Evolutionary conservation across 805 yeast genomes (phyloP).

Genomic region (Maudiozyma barnettii): DNA sequence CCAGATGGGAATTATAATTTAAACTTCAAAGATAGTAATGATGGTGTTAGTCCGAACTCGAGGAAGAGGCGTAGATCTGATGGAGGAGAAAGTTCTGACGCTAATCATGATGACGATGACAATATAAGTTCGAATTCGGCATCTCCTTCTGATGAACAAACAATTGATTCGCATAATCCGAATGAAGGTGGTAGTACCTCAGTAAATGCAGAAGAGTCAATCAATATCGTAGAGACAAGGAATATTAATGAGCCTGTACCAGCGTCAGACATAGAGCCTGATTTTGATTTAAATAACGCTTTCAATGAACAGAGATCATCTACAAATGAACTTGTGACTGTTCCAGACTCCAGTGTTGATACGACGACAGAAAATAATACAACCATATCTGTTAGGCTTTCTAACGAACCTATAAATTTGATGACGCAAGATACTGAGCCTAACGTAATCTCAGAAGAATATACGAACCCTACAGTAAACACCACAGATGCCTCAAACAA

Average conservation of each 20-base stretch:
- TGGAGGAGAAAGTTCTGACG: not conserved
- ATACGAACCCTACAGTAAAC: no score
- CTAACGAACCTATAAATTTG: not conserved
- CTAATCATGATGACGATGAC: not conserved
- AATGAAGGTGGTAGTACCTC: no score
- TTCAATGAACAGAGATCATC: slow-evolving; percentile 4
- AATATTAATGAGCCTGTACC: slow-evolving; percentile 1
- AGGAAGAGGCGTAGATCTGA: not conserved
- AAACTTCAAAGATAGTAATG: not conserved
- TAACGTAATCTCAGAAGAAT: not conserved
- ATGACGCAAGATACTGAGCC: not conserved
- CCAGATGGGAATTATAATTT: not conserved
- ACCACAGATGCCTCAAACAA: no score
- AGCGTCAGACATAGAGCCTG: no score
- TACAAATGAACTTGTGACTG: no score
- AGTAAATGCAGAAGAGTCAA: not conserved
- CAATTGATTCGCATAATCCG: no score
- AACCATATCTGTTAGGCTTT: not conserved
- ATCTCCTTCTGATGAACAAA: no score
- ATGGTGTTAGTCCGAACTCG: not conserved
- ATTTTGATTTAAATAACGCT: slow-evolving; percentile 7
- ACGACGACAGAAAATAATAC: not conserved
- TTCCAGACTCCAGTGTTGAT: not conserved
- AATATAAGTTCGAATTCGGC: no score
- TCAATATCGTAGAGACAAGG: slow-evolving; percentile 7